Conservation (phyloP, 1,139 yeast species). For the Protomyces inundatus region DNA sequence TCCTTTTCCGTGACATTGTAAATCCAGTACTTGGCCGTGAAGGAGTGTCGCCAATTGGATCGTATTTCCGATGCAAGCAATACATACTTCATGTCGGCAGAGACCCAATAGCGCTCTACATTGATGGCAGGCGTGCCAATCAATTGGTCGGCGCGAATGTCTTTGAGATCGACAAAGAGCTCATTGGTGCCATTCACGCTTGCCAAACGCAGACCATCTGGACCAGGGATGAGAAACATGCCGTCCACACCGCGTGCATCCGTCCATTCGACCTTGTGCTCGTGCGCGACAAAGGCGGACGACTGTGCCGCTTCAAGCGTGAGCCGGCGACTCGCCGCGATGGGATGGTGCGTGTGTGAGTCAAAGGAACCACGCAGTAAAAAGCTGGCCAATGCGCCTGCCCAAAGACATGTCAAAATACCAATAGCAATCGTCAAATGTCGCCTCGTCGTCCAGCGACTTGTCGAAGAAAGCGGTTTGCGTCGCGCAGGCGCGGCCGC, state of each 20-base stretch:
- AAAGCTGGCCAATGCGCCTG: background rate
- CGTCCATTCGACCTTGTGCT: slow-evolving; percentile 15
- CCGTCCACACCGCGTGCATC: slow-evolving; percentile 23
- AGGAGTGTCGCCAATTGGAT: slow-evolving; percentile 72
- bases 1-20: slow-evolving; percentile 43
- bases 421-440: background rate
- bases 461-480: background rate
- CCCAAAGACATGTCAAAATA: background rate
- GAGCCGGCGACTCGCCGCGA: slow-evolving; percentile 9
- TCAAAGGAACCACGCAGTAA: slow-evolving; percentile 2
- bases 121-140: slow-evolving; percentile 1
- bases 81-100: slow-evolving; percentile 27
- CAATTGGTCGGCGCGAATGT: slow-evolving; percentile 7
- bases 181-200: slow-evolving; percentile 13
- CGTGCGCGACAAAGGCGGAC: background rate
- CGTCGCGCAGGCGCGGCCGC: background rate
- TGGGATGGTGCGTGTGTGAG: slow-evolving; percentile 13
- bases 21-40: slow-evolving; percentile 62
- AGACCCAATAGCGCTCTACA: slow-evolving; percentile 13
- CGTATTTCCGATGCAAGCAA: slow-evolving; percentile 45
- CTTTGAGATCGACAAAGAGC: slow-evolving; percentile 4
- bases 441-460: background rate
- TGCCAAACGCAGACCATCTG: slow-evolving; percentile 1
- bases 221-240: slow-evolving; percentile 5
- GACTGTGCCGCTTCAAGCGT: slow-evolving; percentile 7